These are phyloP conservation scores for Rhizopus microsporus DNA, from an alignment of 371 early-diverging fungal species.

Conservation along the genomic window DNA sequence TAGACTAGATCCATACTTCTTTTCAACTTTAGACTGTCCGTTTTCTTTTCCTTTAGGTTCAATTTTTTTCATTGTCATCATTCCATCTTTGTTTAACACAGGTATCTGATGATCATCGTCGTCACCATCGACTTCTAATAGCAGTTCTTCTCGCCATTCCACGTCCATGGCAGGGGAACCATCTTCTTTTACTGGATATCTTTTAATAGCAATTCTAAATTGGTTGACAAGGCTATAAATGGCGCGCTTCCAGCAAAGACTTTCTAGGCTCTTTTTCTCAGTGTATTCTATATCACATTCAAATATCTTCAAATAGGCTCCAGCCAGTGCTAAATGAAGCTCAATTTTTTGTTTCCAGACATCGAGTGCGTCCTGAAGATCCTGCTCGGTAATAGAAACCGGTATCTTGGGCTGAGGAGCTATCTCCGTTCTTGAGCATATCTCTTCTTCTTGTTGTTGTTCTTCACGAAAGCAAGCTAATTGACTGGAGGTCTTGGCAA, in stretches of 20 bases:
- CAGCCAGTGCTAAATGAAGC: slow-evolving; percentile 41
- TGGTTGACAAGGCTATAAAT: slow-evolving; percentile 64
- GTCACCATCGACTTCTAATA: background rate
- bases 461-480: slow-evolving; percentile 13
- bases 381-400: slow-evolving; percentile 12
- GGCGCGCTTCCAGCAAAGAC: slow-evolving; percentile 67
- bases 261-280: slow-evolving; percentile 61
- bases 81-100: slow-evolving; percentile 16
- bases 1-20: slow-evolving; percentile 11
- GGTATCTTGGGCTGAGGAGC: background rate
- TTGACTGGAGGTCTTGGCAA: slow-evolving; percentile 7
- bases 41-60: slow-evolving; percentile 6
- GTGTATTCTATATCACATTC: slow-evolving; percentile 55
- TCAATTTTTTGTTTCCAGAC: slow-evolving; percentile 43
- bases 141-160: too few species aligned
- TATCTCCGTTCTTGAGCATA: background rate
- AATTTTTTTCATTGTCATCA: slow-evolving; percentile 18
- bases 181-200: slow-evolving; percentile 5
- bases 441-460: background rate
- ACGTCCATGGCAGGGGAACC: background rate
- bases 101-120: slow-evolving; percentile 8
- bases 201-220: slow-evolving; percentile 53
- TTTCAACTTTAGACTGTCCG: background rate
- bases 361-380: slow-evolving; percentile 22
- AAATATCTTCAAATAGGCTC: slow-evolving; percentile 53